Conservation (phyloP, 495 filamentous ascomycete genomes). For the Hypoxylon perforatum region DNA sequence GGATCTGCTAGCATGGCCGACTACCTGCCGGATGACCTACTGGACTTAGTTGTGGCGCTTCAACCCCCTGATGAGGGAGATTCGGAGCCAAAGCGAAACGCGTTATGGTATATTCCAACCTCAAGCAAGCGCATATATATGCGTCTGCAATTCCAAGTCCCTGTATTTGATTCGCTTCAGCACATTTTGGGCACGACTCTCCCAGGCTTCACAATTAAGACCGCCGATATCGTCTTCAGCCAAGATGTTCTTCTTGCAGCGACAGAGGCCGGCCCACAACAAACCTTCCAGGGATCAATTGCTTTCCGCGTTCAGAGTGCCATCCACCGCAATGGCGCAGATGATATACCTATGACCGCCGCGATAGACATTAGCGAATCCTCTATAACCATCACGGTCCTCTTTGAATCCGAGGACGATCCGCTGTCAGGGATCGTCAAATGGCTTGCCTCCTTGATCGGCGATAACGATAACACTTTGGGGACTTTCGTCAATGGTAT, state of each 20-base stretch:
- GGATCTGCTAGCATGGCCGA: not conserved
- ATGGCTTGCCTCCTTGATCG: slow-evolving; percentile 1
- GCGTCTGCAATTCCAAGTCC: slow-evolving; percentile 1
- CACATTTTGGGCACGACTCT: not conserved
- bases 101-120: not conserved
- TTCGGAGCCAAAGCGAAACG: not conserved
- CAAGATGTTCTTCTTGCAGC: not conserved
- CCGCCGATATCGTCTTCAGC: not conserved
- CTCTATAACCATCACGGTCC: not conserved
- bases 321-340: not conserved
- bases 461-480: slow-evolving; percentile 1
- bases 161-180: not conserved
- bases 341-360: not conserved
- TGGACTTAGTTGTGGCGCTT: slow-evolving; percentile 1
- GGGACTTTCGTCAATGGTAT: not conserved
- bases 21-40: not conserved
- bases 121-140: not conserved
- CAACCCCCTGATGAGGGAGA: not conserved
- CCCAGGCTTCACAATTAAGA: not conserved
- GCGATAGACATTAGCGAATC: not conserved
- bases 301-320: not conserved
- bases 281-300: not conserved
- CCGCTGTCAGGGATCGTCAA: not conserved
- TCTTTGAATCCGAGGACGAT: not conserved
- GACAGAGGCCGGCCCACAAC: not conserved